Conservation (phyloP, 768 basidiomycete species). For the Tylopilus balloui region DNA sequence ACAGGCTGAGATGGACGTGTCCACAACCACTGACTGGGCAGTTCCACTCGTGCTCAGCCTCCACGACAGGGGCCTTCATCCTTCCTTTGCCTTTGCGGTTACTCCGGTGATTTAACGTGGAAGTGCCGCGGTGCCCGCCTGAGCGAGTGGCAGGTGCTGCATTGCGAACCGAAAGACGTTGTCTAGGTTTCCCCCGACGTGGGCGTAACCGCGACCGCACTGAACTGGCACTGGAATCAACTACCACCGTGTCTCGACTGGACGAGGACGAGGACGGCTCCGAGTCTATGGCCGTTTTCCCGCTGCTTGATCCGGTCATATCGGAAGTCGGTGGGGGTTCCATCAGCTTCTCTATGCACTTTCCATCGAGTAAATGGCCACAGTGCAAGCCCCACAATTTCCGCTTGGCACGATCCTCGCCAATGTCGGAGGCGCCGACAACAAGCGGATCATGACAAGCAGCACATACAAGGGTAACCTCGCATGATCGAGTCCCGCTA, state of each 20-base stretch:
- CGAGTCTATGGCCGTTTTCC: conserved; percentile 13
- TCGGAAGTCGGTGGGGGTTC: conserved; percentile 32
- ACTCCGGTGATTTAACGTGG: conserved; percentile 6
- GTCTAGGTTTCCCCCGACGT: conserved; percentile 27
- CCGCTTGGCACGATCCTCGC: conserved; percentile 41
- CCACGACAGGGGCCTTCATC: conserved; percentile 33
- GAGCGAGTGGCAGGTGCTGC: conserved; percentile 3
- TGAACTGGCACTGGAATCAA: conserved; percentile 28
- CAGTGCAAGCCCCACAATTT: conserved; percentile 71
- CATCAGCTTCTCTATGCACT: conserved; percentile 60
- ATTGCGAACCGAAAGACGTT: conserved; percentile 2
- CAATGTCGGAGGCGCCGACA: conserved; percentile 46
- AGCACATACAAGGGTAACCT: conserved; percentile 59
- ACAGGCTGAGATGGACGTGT: conserved; percentile 50
- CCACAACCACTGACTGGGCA: conserved; percentile 64
- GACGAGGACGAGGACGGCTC: neutral
- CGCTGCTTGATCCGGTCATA: conserved; percentile 6
- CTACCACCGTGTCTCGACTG: conserved; percentile 29
- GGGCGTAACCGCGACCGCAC: conserved; percentile 61
- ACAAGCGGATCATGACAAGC: conserved; percentile 62
- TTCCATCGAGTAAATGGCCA: conserved; percentile 76
- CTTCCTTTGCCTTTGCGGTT: conserved; percentile 35
- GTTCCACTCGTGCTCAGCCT: conserved; percentile 53
- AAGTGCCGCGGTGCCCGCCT: conserved; percentile 6
- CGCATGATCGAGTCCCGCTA: conserved; percentile 26